Percentiles rank a stretch among this genome's conserved stretches.
These are phyloP conservation scores for Fennellomyces sp. DNA, from an alignment of 371 early-diverging fungal species.

Conservation along the genomic window DNA sequence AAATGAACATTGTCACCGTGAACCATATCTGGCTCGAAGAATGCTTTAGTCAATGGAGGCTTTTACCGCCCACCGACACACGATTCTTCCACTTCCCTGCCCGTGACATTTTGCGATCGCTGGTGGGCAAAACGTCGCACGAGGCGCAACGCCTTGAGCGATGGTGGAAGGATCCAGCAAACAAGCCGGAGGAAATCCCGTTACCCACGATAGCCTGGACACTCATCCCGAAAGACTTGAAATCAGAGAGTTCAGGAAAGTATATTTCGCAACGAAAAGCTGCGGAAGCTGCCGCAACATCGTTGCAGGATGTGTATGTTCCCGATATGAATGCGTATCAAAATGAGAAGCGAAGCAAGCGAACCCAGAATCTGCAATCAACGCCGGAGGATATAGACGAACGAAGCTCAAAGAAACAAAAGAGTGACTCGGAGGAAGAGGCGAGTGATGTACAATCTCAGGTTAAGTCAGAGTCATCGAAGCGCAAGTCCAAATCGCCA, in stretches of 20 bases:
- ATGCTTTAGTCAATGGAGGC: conserved; percentile 61
- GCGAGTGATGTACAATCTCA: not conserved
- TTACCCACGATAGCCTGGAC: not conserved
- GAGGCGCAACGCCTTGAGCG: conserved; percentile 12
- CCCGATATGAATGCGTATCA: conserved; percentile 59
- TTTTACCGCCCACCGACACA: conserved; percentile 53
- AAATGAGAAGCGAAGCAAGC: conserved; percentile 18
- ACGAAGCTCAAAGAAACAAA: not conserved
- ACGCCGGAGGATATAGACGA: not conserved
- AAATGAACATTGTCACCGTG: conserved; percentile 71
- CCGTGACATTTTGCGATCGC: conserved; percentile 16
- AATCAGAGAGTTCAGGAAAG: not conserved
- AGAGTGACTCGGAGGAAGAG: conserved; percentile 1
- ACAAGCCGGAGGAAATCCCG: not conserved
- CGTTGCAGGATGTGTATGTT: conserved; percentile 45
- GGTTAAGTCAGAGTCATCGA: too few species aligned
- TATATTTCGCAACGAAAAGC: conserved; percentile 48
- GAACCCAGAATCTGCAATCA: not conserved
- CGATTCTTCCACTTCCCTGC: conserved; percentile 59
- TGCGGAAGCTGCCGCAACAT: conserved; percentile 44
- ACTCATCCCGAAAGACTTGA: not conserved
- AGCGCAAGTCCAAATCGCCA: not conserved
- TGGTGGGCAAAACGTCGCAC: conserved; percentile 33
- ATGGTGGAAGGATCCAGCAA: conserved; percentile 27
- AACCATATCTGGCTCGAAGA: conserved; percentile 93